Base-by-base conservation (phyloP, 2,329 filamentous ascomycete species). In the Colletotrichum orchidophilum region DNA sequence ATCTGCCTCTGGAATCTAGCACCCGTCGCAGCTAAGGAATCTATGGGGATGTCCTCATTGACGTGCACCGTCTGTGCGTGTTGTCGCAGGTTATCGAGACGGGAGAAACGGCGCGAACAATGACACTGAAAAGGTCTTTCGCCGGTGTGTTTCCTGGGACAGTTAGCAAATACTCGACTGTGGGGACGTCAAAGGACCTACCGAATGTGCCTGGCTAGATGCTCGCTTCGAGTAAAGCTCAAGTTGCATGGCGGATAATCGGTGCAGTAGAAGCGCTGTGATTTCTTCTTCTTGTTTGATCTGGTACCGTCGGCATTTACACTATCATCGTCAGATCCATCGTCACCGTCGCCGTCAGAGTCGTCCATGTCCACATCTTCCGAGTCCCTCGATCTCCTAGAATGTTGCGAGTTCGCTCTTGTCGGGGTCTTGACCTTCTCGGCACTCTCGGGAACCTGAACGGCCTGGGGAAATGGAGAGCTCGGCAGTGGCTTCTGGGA, bases 51-150 rank as follows among this genome's bases (percentile, higher is more conserved):
- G 68, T 98, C 95, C 80, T 98, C 96, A 80, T 98, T 98, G 69
- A 97, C 93, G 80, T 99, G 96, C 1, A 99, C 96, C 0, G 96
- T 98, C 81, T 98, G 95, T 54, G 96, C 96, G 86, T 99, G 96
- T 80, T 99, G 96, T 70, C 96, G 91, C 62, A 99, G 85, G 78
- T 99, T 99, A 81, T 99, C 96, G 55, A 98, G 88, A 59, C 96
- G 90, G 11, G 96, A 98, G 80, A 99, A 99, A 66, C 95, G 90
- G 61, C 96, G 90, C 2, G 93, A 94, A 81, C 96, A 99, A 81
- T 98, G 96, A 76, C 96, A 99, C 81, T 97, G 93, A 77, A 98
- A 99, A 0, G 96, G 96, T 31, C 96, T 91, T 84, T 99, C 96
- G 63, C 96, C 96, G 0, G 96, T 99, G 78, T 99, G 96, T 88